A percentile compares a stretch with the other conserved stretches of the same genome.
Conservation (phyloP, 495 filamentous ascomycete species). For the Aspergillus olivimuriae region DNA sequence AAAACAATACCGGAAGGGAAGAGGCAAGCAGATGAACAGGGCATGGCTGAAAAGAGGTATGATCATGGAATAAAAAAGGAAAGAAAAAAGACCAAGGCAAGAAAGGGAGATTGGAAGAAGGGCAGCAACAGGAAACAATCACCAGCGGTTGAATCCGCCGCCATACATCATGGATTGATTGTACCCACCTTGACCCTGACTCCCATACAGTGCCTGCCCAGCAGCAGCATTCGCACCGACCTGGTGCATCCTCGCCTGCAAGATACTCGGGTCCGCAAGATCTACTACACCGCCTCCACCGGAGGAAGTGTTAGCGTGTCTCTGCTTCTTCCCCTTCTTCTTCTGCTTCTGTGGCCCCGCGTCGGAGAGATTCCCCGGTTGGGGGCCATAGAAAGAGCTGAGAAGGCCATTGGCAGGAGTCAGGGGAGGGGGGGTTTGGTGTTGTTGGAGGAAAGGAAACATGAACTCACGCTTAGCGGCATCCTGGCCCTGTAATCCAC, state of each 20-base stretch:
- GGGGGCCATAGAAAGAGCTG: conserved; percentile 83
- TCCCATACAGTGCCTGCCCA: conserved; percentile 82
- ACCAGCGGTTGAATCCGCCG: conserved; percentile 67
- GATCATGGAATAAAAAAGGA: too few relatives aligned
- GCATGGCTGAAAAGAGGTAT: not conserved
- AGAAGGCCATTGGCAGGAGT: conserved; percentile 82
- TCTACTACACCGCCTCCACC: conserved; percentile 97
- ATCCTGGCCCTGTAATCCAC: conserved; percentile 63
- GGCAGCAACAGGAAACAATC: conserved; percentile 41
- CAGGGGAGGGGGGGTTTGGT: conserved; percentile 80
- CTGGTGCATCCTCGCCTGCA: conserved; percentile 95
- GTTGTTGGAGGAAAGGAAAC: conserved; percentile 78
- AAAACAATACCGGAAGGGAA: not conserved
- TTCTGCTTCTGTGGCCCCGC: conserved; percentile 87
- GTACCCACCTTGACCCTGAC: conserved; percentile 98
- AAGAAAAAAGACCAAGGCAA: conserved; percentile 8
- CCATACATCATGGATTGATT: conserved; percentile 83
- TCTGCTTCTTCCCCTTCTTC: conserved; percentile 99
- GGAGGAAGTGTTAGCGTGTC: conserved; percentile 99
- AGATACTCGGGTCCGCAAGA: conserved; percentile 99
- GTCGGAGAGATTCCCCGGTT: conserved; percentile 76
- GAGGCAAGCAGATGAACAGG: conserved; percentile 2
- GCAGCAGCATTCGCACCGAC: conserved; percentile 57
- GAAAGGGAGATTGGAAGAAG: conserved; percentile 18
- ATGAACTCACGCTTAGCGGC: conserved; percentile 90